Evolutionary conservation across 2,329 filamentous ascomycete genomes (phyloP).

Genomic region (Fusarium anguioides): DNA sequence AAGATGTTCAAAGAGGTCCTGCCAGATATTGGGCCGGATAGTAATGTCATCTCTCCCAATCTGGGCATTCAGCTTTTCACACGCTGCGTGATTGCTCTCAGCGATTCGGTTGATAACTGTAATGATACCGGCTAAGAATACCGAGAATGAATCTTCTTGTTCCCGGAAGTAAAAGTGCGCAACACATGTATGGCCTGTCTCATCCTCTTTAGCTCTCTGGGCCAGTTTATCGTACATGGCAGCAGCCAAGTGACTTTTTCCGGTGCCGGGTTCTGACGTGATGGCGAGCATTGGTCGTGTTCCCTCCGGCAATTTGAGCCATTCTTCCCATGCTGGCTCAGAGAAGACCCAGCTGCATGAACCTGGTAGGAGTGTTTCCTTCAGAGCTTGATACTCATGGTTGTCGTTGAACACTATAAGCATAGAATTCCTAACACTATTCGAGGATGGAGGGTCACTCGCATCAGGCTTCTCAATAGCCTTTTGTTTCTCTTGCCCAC

Average conservation of each 20-base stretch:
- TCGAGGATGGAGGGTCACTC: conserved; percentile 40
- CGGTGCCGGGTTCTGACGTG: conserved; percentile 45
- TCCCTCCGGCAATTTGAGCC: conserved; percentile 20
- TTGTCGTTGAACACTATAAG: conserved; percentile 35
- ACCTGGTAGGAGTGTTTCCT: conserved; percentile 46
- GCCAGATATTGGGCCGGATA: not conserved
- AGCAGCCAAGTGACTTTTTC: conserved; percentile 50
- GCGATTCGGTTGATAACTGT: conserved; percentile 48
- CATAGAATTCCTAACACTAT: conserved; percentile 41
- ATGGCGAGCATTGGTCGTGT: conserved; percentile 44
- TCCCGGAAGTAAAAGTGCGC: conserved; percentile 54
- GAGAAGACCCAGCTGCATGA: conserved; percentile 49
- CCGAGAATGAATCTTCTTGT: conserved; percentile 42
- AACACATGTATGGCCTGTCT: conserved; percentile 34
- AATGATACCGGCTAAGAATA: conserved; percentile 42
- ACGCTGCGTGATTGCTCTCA: conserved; percentile 44
- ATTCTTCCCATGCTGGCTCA: conserved; percentile 46
- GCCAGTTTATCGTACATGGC: conserved; percentile 36
- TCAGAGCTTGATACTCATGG: conserved; percentile 44
- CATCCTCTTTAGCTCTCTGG: conserved; percentile 17
- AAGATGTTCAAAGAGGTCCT: not conserved
- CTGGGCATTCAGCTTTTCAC: conserved; percentile 47
- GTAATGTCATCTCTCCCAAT: conserved; percentile 40
- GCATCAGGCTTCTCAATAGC: conserved; percentile 24
- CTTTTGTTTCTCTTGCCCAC: conserved; percentile 34